Percentiles rank a stretch among this genome's conserved stretches.
Conservation (phyloP, 2,329 filamentous ascomycete species). For the Xylariaceae sp. region DNA sequence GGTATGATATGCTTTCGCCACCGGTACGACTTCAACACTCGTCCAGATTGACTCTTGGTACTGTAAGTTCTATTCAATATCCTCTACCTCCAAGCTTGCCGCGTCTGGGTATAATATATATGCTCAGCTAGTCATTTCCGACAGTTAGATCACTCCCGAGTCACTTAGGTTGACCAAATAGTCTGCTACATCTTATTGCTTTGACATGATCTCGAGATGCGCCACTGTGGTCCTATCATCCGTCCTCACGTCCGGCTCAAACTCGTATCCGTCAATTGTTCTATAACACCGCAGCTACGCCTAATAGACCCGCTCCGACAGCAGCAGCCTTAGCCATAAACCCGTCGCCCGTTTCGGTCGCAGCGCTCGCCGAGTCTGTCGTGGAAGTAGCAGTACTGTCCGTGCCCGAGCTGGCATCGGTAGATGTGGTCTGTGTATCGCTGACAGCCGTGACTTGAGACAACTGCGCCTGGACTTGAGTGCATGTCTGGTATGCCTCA, state of each 20-base stretch:
- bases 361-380: background rate
- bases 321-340: conserved; percentile 17
- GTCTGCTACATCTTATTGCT: too few species aligned
- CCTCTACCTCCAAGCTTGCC: too few species aligned
- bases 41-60: too few species aligned
- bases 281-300: conserved; percentile 16
- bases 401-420: background rate
- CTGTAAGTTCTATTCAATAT: too few species aligned
- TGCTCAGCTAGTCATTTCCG: too few species aligned
- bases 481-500: conserved; percentile 20
- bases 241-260: background rate
- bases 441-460: background rate
- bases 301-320: conserved; percentile 17
- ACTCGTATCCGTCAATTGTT: background rate
- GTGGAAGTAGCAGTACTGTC: background rate
- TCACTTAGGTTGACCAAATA: too few species aligned
- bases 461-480: conserved; percentile 12
- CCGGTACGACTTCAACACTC: too few species aligned
- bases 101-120: too few species aligned
- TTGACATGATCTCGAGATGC: too few species aligned
- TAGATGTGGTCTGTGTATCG: background rate
- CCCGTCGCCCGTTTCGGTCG: conserved; percentile 1
- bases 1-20: too few species aligned
- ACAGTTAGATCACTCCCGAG: too few species aligned
- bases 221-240: background rate